Evolutionary conservation across 2,329 filamentous ascomycete genomes (phyloP).

Genomic region (Nannizziopsis barbatae): DNA sequence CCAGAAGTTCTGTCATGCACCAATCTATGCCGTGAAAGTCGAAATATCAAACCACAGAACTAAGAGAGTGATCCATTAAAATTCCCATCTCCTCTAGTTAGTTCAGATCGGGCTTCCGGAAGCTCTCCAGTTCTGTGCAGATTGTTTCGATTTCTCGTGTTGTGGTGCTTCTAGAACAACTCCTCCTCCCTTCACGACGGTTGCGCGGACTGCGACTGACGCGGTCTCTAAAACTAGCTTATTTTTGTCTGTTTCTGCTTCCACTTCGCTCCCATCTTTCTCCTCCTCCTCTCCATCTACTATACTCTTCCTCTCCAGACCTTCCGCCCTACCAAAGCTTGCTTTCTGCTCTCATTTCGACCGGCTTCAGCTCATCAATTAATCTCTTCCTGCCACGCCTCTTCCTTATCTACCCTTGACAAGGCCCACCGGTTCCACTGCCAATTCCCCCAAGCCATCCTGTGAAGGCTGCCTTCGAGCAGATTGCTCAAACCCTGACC

Average conservation of each 20-base stretch:
- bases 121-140: no score
- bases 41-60: no score
- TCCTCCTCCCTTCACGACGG: no score
- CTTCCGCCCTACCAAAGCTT: background rate
- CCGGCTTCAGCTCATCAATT: background rate
- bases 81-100: no score
- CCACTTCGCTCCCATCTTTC: background rate
- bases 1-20: no score
- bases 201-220: background rate
- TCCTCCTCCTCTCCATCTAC: background rate
- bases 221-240: slow-evolving; percentile 4
- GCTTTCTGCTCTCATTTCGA: background rate
- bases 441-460: background rate
- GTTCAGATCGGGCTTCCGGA: no score
- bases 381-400: background rate
- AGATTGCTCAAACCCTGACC: background rate
- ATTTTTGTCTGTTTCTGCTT: background rate
- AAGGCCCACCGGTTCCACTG: slow-evolving; percentile 8
- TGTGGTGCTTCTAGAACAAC: no score
- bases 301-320: background rate
- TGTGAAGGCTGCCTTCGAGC: background rate
- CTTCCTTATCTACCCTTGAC: background rate
- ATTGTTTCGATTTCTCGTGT: no score
- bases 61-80: no score
- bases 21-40: no score